Conservation (phyloP, 257 asterid species). For the Solanum piurae region DNA sequence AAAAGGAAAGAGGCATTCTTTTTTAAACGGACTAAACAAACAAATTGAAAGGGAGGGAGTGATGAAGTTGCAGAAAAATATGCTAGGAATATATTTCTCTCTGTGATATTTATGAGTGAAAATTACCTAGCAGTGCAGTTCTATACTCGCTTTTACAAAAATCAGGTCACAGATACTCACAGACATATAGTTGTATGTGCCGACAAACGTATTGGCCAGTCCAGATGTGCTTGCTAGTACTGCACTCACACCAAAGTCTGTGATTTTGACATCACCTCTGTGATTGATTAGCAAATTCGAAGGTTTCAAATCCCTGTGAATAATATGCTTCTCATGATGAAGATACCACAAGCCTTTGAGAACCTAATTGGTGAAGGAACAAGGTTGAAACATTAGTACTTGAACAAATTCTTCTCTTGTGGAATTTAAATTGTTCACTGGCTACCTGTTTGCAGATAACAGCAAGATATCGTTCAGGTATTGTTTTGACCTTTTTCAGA, state of each 20-base stretch:
- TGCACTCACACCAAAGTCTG: conserved; percentile 96
- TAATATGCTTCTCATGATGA: conserved; percentile 92
- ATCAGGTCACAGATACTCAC: conserved; percentile 41
- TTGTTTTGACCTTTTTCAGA: conserved; percentile 58
- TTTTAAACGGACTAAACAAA: neutral
- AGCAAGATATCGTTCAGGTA: conserved; percentile 95
- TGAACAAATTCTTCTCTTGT: neutral
- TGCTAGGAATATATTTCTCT: neutral
- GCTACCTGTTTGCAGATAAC: conserved; percentile 88
- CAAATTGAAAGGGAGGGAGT: neutral
- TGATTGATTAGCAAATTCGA: conserved; percentile 90
- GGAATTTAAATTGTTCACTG: neutral
- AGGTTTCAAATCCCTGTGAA: conserved; percentile 95
- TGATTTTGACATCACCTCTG: conserved; percentile 94
- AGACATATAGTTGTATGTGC: conserved; percentile 99
- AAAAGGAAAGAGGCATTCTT: neutral
- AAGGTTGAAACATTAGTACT: neutral
- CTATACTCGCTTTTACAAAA: neutral
- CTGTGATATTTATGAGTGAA: neutral
- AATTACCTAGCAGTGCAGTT: neutral
- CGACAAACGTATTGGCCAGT: conserved; percentile 86
- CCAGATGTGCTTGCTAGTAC: conserved; percentile 81
- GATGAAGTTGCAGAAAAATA: neutral
- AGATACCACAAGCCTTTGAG: conserved; percentile 98
- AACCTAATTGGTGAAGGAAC: conserved; percentile 36